Evolutionary conservation across 208 protist species (phyloP).

Genomic region (Trichomonas vaginalis): DNA sequence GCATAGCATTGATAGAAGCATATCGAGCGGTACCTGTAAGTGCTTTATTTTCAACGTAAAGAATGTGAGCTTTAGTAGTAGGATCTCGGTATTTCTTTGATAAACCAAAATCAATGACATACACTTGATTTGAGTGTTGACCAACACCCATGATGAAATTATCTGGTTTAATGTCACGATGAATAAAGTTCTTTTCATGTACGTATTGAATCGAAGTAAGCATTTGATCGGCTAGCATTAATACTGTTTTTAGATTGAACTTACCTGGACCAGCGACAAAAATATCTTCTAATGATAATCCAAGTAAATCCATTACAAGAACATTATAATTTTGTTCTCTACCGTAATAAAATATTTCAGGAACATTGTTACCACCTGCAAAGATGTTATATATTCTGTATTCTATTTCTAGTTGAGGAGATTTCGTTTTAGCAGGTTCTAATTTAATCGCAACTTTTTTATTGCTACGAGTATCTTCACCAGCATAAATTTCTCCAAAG

Average conservation of each 20-base stretch:
- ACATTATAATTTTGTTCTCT: constrained; percentile 85
- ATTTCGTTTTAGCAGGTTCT: constrained; percentile 49
- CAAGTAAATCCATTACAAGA: constrained; percentile 92
- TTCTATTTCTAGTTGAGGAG: constrained; percentile 89
- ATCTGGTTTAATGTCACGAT: constrained; percentile 82
- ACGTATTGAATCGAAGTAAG: constrained; percentile 75
- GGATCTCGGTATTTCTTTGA: not conserved
- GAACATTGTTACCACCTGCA: constrained; percentile 67
- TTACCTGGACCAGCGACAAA: constrained; percentile 64
- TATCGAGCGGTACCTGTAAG: constrained; percentile 29
- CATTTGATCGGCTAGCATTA: constrained; percentile 90
- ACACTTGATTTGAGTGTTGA: constrained; percentile 45
- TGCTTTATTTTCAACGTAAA: not conserved
- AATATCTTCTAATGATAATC: constrained; percentile 85
- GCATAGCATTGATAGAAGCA: constrained; percentile 26
- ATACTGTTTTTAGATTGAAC: constrained; percentile 88
- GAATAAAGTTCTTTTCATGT: constrained; percentile 83
- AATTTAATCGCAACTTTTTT: constrained; percentile 29
- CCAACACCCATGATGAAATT: constrained; percentile 89
- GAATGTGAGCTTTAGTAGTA: not conserved
- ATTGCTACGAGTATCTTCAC: not conserved
- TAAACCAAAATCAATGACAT: constrained; percentile 19
- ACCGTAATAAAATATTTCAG: constrained; percentile 74
- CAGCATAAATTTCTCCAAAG: not conserved
- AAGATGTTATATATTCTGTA: constrained; percentile 70